Conservation (phyloP, 345 rosid genomes). For the Gossypium arboreum region DNA sequence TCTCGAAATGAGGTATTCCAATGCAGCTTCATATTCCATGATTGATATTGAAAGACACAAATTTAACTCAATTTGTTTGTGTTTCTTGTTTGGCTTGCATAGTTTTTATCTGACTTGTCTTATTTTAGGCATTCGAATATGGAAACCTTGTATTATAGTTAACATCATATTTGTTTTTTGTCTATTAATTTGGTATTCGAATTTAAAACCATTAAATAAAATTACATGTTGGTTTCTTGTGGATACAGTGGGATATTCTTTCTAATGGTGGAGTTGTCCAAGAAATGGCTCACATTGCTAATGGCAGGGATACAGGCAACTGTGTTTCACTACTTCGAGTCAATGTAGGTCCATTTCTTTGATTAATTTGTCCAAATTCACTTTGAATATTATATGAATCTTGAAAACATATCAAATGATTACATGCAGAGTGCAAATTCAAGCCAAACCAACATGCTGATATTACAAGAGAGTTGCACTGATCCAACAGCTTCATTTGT, state of each 20-base stretch:
- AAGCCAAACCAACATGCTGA: constrained; percentile 50
- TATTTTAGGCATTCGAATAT: too few relatives aligned
- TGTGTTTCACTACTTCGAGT: constrained; percentile 76
- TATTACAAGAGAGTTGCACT: constrained; percentile 61
- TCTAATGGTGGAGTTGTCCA: constrained; percentile 57
- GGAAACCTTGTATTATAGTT: too few relatives aligned
- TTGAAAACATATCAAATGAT: neutral
- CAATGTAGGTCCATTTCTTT: constrained; percentile 28
- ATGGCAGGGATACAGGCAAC: constrained; percentile 79
- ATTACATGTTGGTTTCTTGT: neutral
- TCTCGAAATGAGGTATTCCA: constrained; percentile 57
- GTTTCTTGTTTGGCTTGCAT: neutral
- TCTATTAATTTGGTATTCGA: neutral
- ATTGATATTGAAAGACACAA: neutral
- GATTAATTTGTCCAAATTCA: neutral
- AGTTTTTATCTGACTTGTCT: too few relatives aligned
- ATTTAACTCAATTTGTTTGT: neutral
- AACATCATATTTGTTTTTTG: neutral
- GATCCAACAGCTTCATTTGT: constrained; percentile 52
- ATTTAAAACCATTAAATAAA: too few relatives aligned
- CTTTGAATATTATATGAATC: neutral
- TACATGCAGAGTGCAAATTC: constrained; percentile 37
- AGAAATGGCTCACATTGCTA: constrained; percentile 76
- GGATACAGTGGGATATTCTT: constrained; percentile 85
- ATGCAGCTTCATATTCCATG: neutral